A percentile compares a stretch with the other conserved stretches of the same genome.
Conservation (phyloP, 2,329 filamentous ascomycete genomes). For the Daldinia sp. region DNA sequence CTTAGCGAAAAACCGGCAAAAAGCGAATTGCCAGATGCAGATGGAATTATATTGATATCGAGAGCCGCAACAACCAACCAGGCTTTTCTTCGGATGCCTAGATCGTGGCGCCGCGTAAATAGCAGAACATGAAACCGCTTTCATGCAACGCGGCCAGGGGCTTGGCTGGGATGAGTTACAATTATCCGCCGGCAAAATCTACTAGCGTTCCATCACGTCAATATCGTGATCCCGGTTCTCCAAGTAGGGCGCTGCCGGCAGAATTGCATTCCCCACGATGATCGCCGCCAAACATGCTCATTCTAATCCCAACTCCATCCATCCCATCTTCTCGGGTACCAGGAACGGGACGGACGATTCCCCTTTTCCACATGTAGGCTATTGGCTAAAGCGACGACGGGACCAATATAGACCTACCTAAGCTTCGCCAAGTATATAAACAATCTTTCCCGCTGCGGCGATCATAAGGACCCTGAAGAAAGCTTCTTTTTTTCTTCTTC, state of each 20-base stretch:
- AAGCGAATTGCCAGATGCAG: constrained; percentile 23
- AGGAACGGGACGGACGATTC: constrained; percentile 39
- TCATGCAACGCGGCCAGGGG: constrained; percentile 17
- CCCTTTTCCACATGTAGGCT: constrained; percentile 32
- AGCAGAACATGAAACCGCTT: constrained; percentile 37
- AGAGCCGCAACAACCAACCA: constrained; percentile 31
- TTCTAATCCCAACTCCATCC: constrained; percentile 24
- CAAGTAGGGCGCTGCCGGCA: constrained; percentile 33
- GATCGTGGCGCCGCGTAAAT: constrained; percentile 31
- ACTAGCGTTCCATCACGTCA: constrained; percentile 27
- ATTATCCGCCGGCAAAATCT: constrained; percentile 46
- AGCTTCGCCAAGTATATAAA: constrained; percentile 35
- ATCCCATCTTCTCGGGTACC: constrained; percentile 38
- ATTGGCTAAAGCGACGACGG: constrained; percentile 21
- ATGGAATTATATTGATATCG: constrained; percentile 34
- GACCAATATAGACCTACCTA: neutral
- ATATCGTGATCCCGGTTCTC: constrained; percentile 41
- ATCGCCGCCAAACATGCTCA: constrained; percentile 38
- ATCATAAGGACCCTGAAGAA: constrained; percentile 25
- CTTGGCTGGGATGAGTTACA: constrained; percentile 24
- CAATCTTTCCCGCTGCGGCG: constrained; percentile 22
- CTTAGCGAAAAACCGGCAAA: constrained; percentile 34
- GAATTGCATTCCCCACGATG: constrained; percentile 39
- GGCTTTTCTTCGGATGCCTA: constrained; percentile 13
- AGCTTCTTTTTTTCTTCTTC: constrained; percentile 7